Conservation (phyloP, 2,329 filamentous ascomycete genomes). For the Juglanconis oblonga region DNA sequence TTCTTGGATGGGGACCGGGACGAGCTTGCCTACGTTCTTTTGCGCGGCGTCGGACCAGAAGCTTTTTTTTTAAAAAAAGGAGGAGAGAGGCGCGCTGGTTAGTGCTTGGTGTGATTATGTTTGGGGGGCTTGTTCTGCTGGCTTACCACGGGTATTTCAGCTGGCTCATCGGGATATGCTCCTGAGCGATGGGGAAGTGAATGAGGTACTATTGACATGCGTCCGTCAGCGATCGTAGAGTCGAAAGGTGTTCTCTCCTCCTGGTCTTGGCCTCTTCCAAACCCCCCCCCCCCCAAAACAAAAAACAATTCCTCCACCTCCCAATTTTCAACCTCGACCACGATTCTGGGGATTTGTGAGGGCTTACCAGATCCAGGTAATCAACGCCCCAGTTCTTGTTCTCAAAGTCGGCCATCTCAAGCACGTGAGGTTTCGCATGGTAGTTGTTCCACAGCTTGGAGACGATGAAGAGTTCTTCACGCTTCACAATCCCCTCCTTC, state of each 20-base stretch:
- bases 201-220: constrained; percentile 50
- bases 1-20: constrained; percentile 50
- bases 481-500: constrained; percentile 57
- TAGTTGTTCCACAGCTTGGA: constrained; percentile 67
- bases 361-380: constrained; percentile 57
- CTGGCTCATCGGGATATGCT: constrained; percentile 41
- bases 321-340: too few species aligned
- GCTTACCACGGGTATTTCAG: constrained; percentile 30
- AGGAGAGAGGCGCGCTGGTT: constrained; percentile 24
- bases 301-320: too few species aligned
- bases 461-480: constrained; percentile 63
- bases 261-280: too few species aligned
- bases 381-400: constrained; percentile 61
- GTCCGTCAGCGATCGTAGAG: neutral
- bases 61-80: constrained; percentile 22
- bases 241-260: too few species aligned
- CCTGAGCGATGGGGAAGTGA: constrained; percentile 52
- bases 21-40: constrained; percentile 37
- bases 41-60: constrained; percentile 41
- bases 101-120: neutral
- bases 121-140: neutral
- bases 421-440: constrained; percentile 60
- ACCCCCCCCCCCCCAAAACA: too few species aligned
- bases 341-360: neutral
- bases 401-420: constrained; percentile 57